Evolutionary conservation across 352 stramenopile species (phyloP), one percentile per base, ranked within the genome.

Genomic region (Phytophthora nicotianae): DNA sequence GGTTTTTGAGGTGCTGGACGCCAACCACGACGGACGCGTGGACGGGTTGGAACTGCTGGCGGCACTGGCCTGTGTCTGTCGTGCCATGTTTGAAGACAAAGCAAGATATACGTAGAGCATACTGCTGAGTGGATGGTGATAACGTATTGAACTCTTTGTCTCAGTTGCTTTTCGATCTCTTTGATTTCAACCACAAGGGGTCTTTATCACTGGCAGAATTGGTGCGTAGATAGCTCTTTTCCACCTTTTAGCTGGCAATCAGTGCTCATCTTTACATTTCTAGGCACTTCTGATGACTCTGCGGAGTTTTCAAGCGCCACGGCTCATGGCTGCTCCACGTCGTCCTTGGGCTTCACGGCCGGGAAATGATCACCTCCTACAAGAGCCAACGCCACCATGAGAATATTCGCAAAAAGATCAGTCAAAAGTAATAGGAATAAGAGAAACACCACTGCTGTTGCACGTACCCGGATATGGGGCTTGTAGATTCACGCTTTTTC

Each of bases 181-280:
- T 91, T 41, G 86, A 95, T 57, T 93, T 93, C 64, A 91, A 93
- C 50, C 57, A 74, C 45, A 93, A 91, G 57, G 83, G 81, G 3
- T 90, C 77, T 23, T 63, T 95, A 10, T 93, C 84, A 10, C 58
- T 83, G 29, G 86, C 82, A 1, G 86, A 95, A 56, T 67, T 93
- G 47, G 80, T 89, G 37, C 9, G 68, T 62, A 7, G 19, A 1
- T 14, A 1, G 14, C 4, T 0, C 16, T n/a, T 17, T 17, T n/a
- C 1, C 0, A 6, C 10, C 8, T 50, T 17, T 21, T 9, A 7
- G 10, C 20, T n/a, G 0, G 24, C 37, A 19, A 11, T 23, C 2
- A 23, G 6, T 14, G 10, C 48, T 45, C 13, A 24, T 11, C 7
- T 23, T 23, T 51, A 11, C 0, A 8, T 49, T 1, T 43, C 1